These are phyloP conservation scores for Lentinula boryana DNA, from an alignment of 768 basidiomycete genomes.

Conservation along the genomic window DNA sequence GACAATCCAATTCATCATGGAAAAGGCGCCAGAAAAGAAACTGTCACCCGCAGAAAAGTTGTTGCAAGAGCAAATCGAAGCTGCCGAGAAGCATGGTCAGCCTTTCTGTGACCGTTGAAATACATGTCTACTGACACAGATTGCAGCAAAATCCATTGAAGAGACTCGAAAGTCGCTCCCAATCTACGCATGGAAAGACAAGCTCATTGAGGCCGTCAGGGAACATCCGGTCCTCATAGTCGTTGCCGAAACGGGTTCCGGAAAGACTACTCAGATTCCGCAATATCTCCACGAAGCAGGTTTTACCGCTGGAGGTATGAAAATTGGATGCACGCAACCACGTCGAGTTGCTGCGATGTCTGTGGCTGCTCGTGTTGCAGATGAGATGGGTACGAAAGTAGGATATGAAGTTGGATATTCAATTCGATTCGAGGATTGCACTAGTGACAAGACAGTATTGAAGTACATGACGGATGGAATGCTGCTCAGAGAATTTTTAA, in stretches of 20 bases:
- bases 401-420: constrained; percentile 99
- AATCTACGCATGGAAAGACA: constrained; percentile 83
- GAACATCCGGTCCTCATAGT: constrained; percentile 95
- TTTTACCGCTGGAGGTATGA: constrained; percentile 81
- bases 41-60: constrained; percentile 84
- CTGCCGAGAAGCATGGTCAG: constrained; percentile 84
- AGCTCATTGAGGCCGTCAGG: constrained; percentile 82
- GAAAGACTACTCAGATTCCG: constrained; percentile 97
- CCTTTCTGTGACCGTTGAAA: constrained; percentile 1
- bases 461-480: constrained; percentile 99
- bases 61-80: constrained; percentile 83
- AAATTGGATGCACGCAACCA: constrained; percentile 95
- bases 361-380: constrained; percentile 97
- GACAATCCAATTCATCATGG: constrained; percentile 94
- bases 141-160: constrained; percentile 78
- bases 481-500: constrained; percentile 94
- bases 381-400: constrained; percentile 96
- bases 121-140: background rate
- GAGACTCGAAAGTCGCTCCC: constrained; percentile 92
- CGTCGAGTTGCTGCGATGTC: constrained; percentile 99
- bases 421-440: constrained; percentile 99
- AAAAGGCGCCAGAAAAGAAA: constrained; percentile 57
- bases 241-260: constrained; percentile 97
- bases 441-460: constrained; percentile 96
- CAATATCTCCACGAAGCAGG: constrained; percentile 99